Conservation (phyloP, 176 grass and related monocot species). For the Eremochloa ophiuroides region DNA sequence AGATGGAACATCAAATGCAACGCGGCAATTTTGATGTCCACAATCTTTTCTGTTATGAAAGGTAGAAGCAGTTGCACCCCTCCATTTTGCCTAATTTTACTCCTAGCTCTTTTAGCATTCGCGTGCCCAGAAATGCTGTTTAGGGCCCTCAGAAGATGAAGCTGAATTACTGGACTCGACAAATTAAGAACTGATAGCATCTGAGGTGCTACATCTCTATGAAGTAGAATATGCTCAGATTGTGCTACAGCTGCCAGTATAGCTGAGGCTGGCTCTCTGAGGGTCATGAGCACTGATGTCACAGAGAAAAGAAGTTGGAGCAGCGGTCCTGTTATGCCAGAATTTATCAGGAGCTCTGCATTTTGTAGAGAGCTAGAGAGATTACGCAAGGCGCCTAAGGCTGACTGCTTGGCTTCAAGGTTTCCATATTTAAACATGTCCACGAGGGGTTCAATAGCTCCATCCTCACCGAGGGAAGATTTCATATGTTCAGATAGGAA, state of each 20-base stretch:
- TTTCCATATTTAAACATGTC: conserved; percentile 82
- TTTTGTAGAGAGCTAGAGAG: conserved; percentile 63
- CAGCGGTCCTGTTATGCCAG: conserved; percentile 45
- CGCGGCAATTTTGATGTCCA: conserved; percentile 51
- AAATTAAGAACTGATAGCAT: conserved; percentile 82
- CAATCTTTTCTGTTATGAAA: conserved; percentile 68
- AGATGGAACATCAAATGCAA: conserved; percentile 69
- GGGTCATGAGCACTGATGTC: conserved; percentile 77
- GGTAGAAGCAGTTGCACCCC: conserved; percentile 70
- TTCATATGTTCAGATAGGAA: conserved; percentile 80
- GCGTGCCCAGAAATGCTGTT: conserved; percentile 63
- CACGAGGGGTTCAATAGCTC: conserved; percentile 65
- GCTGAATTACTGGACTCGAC: conserved; percentile 58
- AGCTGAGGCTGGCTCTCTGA: conserved; percentile 77
- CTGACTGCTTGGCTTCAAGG: conserved; percentile 72
- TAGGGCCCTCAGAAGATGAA: conserved; percentile 83
- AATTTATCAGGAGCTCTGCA: conserved; percentile 60
- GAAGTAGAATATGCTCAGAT: conserved; percentile 67
- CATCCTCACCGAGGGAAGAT: conserved; percentile 67
- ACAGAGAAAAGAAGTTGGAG: conserved; percentile 89
- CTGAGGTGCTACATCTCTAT: conserved; percentile 68
- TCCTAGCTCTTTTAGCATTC: conserved; percentile 62
- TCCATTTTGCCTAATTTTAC: conserved; percentile 76
- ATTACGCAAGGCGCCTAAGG: conserved; percentile 70
- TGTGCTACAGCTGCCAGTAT: conserved; percentile 67